These are phyloP conservation scores for Dactylis glomerata DNA, from an alignment of 176 grass and related monocot species.

Conservation along the genomic window DNA sequence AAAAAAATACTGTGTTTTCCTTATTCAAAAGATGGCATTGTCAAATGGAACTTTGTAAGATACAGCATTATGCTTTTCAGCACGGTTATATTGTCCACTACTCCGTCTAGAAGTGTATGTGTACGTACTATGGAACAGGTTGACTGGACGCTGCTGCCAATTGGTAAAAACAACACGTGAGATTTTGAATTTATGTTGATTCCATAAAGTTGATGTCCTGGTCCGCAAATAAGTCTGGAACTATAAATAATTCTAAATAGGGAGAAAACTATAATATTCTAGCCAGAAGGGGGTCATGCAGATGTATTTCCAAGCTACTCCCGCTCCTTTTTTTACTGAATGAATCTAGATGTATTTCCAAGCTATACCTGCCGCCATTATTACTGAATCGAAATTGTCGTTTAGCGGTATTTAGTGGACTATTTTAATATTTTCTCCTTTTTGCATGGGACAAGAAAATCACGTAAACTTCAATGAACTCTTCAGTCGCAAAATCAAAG, in stretches of 20 bases:
- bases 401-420: not conserved
- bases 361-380: not conserved
- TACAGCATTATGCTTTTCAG: not conserved
- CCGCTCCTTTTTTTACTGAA: not conserved
- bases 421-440: not conserved
- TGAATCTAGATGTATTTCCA: not conserved
- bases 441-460: not conserved
- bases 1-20: not conserved
- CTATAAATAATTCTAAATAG: not conserved
- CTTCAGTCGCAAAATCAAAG: not conserved
- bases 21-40: not conserved
- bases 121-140: not conserved
- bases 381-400: not conserved
- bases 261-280: not conserved
- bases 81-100: not conserved
- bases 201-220: not conserved
- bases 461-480: not conserved
- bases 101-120: not conserved
- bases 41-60: not conserved
- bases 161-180: not conserved
- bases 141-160: not conserved
- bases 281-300: not conserved
- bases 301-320: not conserved
- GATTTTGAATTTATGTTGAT: not conserved
- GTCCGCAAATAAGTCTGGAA: conserved; percentile 5